Evolutionary conservation across 106 monocot species (phyloP), one percentile per base, ranked within the genome.

Genomic region (Xerophyta viscosa): DNA sequence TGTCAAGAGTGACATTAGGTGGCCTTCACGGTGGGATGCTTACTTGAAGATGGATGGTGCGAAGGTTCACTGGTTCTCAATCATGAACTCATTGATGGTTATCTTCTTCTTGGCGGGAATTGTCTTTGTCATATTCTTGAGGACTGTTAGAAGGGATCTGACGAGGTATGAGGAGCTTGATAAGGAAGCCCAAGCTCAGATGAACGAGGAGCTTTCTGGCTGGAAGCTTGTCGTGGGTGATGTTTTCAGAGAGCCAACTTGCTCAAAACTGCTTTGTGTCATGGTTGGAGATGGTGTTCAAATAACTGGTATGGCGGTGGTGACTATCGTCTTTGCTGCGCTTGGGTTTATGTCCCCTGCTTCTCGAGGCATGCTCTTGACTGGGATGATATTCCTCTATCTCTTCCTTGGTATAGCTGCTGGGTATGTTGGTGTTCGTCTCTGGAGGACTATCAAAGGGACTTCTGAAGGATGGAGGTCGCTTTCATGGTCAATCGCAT

Each of bases 21-120:
- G 83, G 83, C 83, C 78, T 2, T 83, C 83, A n/a, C 43, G 83
- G 8, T 83, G 83, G 83, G 83, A 83, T 57, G 70, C 69, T n/a
- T 83, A 83, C 41, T 44, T 83, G 55, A 83, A 78, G 51, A 83
- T 78, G 78, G 77, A 78, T 14, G 78, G 83, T 50, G 65, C 73
- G 2, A 73, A 70, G 26, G 71, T 78, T 5, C 83, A 83, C 24
- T 83, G 83, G 83, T 83, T 83, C 59, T 83, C 78, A 2, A 78
- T 83, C 30, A 71, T 83, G 83, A 83, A 83, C 58, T 83, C 77
- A 4, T 22, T 83, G 48, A 70, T 83, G 83, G 77, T 83, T 15
- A 83, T 83, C 56, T 66, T 73, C 50, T 83, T 83, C 41, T 65
- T 83, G 49, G 77, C 77, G 41, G 77, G 77, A 24, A 83, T 83